These are phyloP conservation scores for Talaromyces trachyspermus DNA, from an alignment of 495 filamentous ascomycete genomes.

Conservation along the genomic window DNA sequence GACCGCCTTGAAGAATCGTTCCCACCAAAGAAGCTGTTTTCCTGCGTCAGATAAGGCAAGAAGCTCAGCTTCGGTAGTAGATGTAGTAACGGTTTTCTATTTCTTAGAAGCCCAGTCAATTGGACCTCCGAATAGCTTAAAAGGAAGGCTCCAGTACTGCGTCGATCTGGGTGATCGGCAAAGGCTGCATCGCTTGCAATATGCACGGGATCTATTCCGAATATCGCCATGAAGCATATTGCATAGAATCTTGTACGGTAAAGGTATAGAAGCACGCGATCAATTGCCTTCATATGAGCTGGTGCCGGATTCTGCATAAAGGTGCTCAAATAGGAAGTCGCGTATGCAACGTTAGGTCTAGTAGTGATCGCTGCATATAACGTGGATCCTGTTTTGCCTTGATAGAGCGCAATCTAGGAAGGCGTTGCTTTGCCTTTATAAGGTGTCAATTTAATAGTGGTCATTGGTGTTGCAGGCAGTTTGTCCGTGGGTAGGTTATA, in stretches of 20 bases:
- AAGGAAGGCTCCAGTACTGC: slow-evolving; percentile 14
- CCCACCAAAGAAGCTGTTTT: slow-evolving; percentile 15
- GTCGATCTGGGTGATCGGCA: slow-evolving; percentile 12
- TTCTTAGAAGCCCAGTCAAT: slow-evolving; percentile 19
- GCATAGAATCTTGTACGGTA: slow-evolving; percentile 7
- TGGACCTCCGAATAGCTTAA: slow-evolving; percentile 14
- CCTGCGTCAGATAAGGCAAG: slow-evolving; percentile 9
- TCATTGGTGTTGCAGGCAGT: no score
- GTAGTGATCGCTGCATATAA: slow-evolving; percentile 19
- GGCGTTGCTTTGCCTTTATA: no score
- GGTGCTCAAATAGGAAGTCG: slow-evolving; percentile 10
- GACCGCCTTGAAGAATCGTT: not conserved
- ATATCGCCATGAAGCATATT: slow-evolving; percentile 4
- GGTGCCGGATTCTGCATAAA: slow-evolving; percentile 16
- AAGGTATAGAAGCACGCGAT: slow-evolving; percentile 16
- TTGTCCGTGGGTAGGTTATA: no score
- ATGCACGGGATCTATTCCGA: not conserved
- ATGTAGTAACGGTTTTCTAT: slow-evolving; percentile 17
- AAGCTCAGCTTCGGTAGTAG: slow-evolving; percentile 15
- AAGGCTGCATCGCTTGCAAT: slow-evolving; percentile 15
- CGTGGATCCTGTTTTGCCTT: slow-evolving; percentile 18
- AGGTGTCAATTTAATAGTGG: no score
- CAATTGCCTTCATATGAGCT: slow-evolving; percentile 8
- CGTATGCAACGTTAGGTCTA: slow-evolving; percentile 13
- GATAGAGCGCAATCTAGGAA: slow-evolving; percentile 11